Evolutionary conservation across 2,329 filamentous ascomycete species (phyloP), one percentile per base, ranked within the genome.

Genomic region (Colletotrichum sp.): DNA sequence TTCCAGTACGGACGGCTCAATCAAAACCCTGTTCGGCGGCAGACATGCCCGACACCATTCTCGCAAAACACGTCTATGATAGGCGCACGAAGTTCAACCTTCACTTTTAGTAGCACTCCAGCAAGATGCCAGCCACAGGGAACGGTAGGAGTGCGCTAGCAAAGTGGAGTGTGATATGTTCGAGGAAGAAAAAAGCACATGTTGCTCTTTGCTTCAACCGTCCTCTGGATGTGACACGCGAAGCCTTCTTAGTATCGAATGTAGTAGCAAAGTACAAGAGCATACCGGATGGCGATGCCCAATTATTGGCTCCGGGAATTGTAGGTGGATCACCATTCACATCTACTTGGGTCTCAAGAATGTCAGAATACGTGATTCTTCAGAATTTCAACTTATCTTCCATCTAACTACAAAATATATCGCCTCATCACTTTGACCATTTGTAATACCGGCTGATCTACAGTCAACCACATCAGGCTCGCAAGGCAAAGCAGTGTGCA

Each of bases 271-370:
- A 48, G 18, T 5, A 22, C 6, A 48, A 5, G n/a, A 43, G 39
- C 18, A 0, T 39, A 43, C 18, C 9, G 2, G 5, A 43, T 48
- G 10, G 3, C 3, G 2, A 8, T 48, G 3, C 0, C 9, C 43
- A 48, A 7, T n/a, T 18, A 7, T 39, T 8, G 15, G 36, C 36
- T 39, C 16, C 16, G 8, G 8, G 16, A 18, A 8, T 18, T 18
- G 16, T 18, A 7, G 36, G 15, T 7, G 18, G 16, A 18, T 18
- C 3, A 39, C 16, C 36, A 36, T 6, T 36, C 13, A 7, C 13
- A 16, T 16, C 34, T 36, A 13, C 6, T 36, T 16, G 13, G 13
- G 34, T 16, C 36, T 18, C 36, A 16, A 18, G 4, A 3, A 43
- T n/a, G 8, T 43, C 39, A 9, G 1, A 10, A 5, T 9, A 0